A percentile compares a stretch with the other conserved stretches of the same genome.
Evolutionary conservation across 352 stramenopile species (phyloP).

Genomic region (Phytophthora pluvialis): DNA sequence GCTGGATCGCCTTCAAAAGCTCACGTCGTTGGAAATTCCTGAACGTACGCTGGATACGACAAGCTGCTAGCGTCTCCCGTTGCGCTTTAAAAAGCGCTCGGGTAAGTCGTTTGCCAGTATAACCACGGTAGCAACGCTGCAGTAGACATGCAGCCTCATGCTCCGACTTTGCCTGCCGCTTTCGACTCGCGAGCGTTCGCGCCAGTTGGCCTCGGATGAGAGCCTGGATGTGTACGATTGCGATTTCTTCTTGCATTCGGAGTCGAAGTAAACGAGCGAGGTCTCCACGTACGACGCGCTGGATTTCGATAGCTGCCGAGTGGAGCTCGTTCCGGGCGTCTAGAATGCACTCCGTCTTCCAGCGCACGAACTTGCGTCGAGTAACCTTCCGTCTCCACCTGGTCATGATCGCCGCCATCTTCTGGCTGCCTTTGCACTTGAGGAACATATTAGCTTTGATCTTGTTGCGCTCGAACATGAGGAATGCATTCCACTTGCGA

Average conservation of each 20-base stretch:
- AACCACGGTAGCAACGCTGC: constrained; percentile 82
- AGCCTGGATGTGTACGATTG: constrained; percentile 54
- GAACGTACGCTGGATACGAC: constrained; percentile 74
- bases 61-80: constrained; percentile 58
- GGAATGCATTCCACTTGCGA: constrained; percentile 73
- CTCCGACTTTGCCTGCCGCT: constrained; percentile 51
- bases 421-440: constrained; percentile 83
- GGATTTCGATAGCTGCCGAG: constrained; percentile 73
- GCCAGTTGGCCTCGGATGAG: constrained; percentile 60
- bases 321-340: constrained; percentile 68
- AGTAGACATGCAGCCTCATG: constrained; percentile 54
- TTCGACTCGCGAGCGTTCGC: constrained; percentile 22
- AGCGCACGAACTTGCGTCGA: constrained; percentile 51
- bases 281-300: constrained; percentile 63
- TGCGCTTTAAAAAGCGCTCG: constrained; percentile 72
- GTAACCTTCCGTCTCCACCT: constrained; percentile 65
- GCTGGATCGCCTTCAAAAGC: constrained; percentile 68
- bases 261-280: constrained; percentile 40
- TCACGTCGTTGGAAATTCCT: constrained; percentile 63
- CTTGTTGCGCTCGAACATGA: constrained; percentile 80
- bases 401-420: constrained; percentile 70
- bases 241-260: constrained; percentile 34
- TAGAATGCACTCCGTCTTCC: constrained; percentile 53
- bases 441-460: constrained; percentile 79
- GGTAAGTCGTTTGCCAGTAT: constrained; percentile 71